These are phyloP conservation scores for Babesia ovis DNA, from an alignment of 169 alveolate species.

Conservation along the genomic window DNA sequence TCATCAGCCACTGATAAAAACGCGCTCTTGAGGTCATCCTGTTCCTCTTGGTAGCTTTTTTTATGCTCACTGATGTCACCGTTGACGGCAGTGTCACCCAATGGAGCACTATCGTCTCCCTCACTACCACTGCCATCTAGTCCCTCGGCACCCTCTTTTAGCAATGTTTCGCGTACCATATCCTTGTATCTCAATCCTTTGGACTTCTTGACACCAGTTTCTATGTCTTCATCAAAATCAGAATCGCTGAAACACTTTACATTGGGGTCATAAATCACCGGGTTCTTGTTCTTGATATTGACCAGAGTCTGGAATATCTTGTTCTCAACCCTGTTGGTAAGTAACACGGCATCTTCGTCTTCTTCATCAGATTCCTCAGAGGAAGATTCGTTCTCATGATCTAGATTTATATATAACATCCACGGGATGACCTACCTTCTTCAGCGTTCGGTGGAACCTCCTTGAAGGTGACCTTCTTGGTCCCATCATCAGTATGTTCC, in stretches of 20 bases:
- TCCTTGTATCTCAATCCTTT: constrained; percentile 66
- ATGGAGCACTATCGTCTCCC: constrained; percentile 24
- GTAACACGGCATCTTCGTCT: constrained; percentile 76
- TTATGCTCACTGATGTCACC: constrained; percentile 18
- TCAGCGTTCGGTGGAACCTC: not conserved
- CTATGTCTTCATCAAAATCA: constrained; percentile 67
- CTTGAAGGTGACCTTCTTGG: not conserved
- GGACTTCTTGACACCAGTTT: not conserved
- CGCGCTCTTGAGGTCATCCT: constrained; percentile 70
- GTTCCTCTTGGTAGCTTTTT: constrained; percentile 65
- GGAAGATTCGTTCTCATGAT: not conserved
- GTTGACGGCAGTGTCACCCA: constrained; percentile 4
- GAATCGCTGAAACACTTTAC: constrained; percentile 69
- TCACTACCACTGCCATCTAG: constrained; percentile 70
- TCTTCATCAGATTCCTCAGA: constrained; percentile 78
- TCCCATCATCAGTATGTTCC: not conserved
- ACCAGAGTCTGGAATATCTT: constrained; percentile 74
- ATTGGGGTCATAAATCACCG: constrained; percentile 71
- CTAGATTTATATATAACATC: not conserved
- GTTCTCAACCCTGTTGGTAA: constrained; percentile 73
- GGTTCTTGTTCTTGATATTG: constrained; percentile 74
- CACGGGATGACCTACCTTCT: not conserved
- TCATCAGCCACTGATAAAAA: constrained; percentile 68
- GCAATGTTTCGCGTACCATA: constrained; percentile 66
- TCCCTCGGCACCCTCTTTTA: constrained; percentile 74